These are phyloP conservation scores for Debaryomyces maramus DNA, from an alignment of 805 yeast genomes.

Conservation along the genomic window DNA sequence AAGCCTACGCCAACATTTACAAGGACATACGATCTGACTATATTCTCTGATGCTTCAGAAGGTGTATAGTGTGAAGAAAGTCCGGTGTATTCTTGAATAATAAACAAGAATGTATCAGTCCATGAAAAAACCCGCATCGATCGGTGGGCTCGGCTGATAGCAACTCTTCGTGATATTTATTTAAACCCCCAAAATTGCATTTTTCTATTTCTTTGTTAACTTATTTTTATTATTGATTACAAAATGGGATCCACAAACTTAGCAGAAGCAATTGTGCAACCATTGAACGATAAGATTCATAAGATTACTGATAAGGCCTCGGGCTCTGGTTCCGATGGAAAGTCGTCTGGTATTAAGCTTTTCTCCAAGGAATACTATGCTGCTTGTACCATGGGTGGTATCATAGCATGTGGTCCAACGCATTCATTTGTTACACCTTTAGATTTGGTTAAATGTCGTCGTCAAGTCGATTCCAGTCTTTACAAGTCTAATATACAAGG, in stretches of 20 bases:
- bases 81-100: too few relatives aligned
- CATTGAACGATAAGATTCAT: conserved; percentile 27
- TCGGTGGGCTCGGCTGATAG: too few relatives aligned
- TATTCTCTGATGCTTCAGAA: too few relatives aligned
- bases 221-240: too few relatives aligned
- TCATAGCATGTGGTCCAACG: conserved; percentile 94
- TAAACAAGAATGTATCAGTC: too few relatives aligned
- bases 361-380: conserved; percentile 64
- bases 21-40: too few relatives aligned
- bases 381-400: conserved; percentile 78
- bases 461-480: conserved; percentile 76
- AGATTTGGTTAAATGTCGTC: conserved; percentile 89
- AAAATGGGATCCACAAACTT: conserved; percentile 17
- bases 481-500: conserved; percentile 81
- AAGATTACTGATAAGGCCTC: conserved; percentile 11
- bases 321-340: conserved; percentile 13
- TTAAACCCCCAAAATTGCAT: too few relatives aligned
- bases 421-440: conserved; percentile 92
- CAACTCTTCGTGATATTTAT: too few relatives aligned
- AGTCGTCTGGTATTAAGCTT: conserved; percentile 39
- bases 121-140: too few relatives aligned
- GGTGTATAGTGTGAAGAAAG: too few relatives aligned
- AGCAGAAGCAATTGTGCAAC: conserved; percentile 33
- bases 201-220: too few relatives aligned
- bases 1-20: too few relatives aligned